A percentile compares a stretch with the other conserved stretches of the same genome.
Conservation (phyloP, 1,284 basidiomycete species). For the Rhodotorula sp. region DNA sequence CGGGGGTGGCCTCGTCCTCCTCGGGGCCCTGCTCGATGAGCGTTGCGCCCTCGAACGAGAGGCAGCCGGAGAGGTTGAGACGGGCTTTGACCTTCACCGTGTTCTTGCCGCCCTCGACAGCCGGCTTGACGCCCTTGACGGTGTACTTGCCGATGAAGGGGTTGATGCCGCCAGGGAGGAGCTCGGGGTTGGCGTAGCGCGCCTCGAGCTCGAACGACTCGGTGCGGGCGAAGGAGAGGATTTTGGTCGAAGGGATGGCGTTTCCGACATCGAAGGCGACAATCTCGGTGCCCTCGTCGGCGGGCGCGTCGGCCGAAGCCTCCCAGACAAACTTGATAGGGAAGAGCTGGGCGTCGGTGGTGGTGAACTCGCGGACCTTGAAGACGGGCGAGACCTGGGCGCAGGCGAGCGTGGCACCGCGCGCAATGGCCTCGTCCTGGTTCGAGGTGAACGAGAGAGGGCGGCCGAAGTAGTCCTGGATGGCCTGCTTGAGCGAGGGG, state of each 20-base stretch:
- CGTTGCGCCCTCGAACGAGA: constrained; percentile 81
- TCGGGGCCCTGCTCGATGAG: constrained; percentile 67
- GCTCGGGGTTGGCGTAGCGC: constrained; percentile 65
- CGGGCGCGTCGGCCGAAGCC: constrained; percentile 60
- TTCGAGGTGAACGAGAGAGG: constrained; percentile 81
- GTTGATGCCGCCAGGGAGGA: constrained; percentile 72
- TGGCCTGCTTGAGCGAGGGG: constrained; percentile 65
- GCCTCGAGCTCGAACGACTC: constrained; percentile 82
- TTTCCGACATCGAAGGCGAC: constrained; percentile 81
- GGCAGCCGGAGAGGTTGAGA: constrained; percentile 76
- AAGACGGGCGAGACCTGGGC: constrained; percentile 92
- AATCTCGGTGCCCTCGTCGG: constrained; percentile 81
- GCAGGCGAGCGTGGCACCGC: constrained; percentile 89
- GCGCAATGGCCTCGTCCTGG: constrained; percentile 90
- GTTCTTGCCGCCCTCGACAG: constrained; percentile 66
- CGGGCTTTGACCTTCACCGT: constrained; percentile 85
- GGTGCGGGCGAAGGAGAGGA: constrained; percentile 88
- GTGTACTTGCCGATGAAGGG: constrained; percentile 77
- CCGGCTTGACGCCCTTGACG: constrained; percentile 69
- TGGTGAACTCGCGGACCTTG: constrained; percentile 87
- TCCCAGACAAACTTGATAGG: constrained; percentile 86
- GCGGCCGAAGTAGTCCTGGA: constrained; percentile 67
- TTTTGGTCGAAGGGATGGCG: constrained; percentile 78
- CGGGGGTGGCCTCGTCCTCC: constrained; percentile 53
- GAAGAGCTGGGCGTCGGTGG: constrained; percentile 78